phyloP scores from a whole-genome alignment of 441 rosid species.

The Geranium incanum region DNA sequence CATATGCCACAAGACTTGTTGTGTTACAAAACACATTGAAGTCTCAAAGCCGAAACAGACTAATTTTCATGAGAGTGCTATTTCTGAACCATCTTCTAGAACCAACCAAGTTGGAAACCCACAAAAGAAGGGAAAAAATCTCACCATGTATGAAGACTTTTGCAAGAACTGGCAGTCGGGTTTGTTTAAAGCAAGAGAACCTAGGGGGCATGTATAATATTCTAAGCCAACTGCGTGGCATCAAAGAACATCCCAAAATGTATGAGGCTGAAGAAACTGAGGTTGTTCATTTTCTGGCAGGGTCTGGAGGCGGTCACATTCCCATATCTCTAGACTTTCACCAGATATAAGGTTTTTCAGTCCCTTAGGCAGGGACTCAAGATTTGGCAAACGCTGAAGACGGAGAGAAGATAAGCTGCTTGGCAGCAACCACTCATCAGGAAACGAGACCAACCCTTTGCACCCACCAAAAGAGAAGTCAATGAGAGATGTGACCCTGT shows the following conservation, averaged over 20 bases:
- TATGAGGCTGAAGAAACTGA: not conserved
- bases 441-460: conserved; percentile 17
- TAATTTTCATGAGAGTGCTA: not conserved
- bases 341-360: conserved; percentile 18
- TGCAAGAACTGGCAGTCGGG: not conserved
- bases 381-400: conserved; percentile 17
- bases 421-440: conserved; percentile 26
- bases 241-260: conserved; percentile 9
- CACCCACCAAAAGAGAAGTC: conserved; percentile 23
- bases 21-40: no score
- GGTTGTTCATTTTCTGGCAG: conserved; percentile 15
- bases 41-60: not conserved
- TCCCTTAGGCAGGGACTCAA: conserved; percentile 9
- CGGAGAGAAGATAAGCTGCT: conserved; percentile 20
- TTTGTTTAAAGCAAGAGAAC: no score
- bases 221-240: not conserved
- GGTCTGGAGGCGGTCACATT: conserved; percentile 16
- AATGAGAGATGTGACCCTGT: conserved; percentile 18
- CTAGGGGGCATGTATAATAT: not conserved
- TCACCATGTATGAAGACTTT: not conserved
- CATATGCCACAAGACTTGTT: no score
- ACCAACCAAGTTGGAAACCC: not conserved
- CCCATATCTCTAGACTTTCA: conserved; percentile 20
- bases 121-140: not conserved
- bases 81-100: not conserved